These are phyloP conservation scores for Arthromyces matolae DNA, from an alignment of 768 basidiomycete genomes.

Conservation along the genomic window DNA sequence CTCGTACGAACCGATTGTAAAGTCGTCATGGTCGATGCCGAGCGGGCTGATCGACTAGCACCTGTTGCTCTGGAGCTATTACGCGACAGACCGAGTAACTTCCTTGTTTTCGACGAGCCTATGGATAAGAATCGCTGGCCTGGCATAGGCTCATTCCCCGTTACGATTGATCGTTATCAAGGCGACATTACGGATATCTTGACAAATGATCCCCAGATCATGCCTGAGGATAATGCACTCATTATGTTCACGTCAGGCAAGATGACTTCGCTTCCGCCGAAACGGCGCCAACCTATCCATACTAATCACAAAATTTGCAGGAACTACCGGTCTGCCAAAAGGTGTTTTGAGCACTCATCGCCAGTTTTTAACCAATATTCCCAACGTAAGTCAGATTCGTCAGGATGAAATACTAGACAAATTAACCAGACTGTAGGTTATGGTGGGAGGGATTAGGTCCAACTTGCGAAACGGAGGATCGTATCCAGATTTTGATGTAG, in stretches of 20 bases:
- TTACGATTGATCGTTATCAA: constrained; percentile 27
- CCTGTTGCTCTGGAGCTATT: constrained; percentile 26
- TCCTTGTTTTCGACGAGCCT: constrained; percentile 43
- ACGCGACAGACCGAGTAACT: constrained; percentile 26
- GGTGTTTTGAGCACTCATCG: constrained; percentile 66
- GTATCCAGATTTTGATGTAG: constrained; percentile 28
- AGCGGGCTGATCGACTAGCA: constrained; percentile 48
- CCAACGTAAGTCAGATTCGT: constrained; percentile 39
- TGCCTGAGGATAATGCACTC: constrained; percentile 56
- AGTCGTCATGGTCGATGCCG: constrained; percentile 54
- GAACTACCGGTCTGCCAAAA: constrained; percentile 58
- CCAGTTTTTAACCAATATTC: constrained; percentile 55
- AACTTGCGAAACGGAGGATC: constrained; percentile 43
- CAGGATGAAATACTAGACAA: background rate
- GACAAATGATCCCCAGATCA: constrained; percentile 27
- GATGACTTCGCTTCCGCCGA: constrained; percentile 1
- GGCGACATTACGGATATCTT: constrained; percentile 24
- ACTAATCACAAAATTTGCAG: constrained; percentile 14
- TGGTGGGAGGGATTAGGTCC: constrained; percentile 43
- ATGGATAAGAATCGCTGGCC: constrained; percentile 36
- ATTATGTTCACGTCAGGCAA: constrained; percentile 64
- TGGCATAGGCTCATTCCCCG: constrained; percentile 40
- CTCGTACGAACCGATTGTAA: constrained; percentile 50
- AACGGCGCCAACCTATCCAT: background rate
- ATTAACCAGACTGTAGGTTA: constrained; percentile 30